Conservation (phyloP, 1,139 yeast species). For the Lodderomyces orthopsilosis region DNA sequence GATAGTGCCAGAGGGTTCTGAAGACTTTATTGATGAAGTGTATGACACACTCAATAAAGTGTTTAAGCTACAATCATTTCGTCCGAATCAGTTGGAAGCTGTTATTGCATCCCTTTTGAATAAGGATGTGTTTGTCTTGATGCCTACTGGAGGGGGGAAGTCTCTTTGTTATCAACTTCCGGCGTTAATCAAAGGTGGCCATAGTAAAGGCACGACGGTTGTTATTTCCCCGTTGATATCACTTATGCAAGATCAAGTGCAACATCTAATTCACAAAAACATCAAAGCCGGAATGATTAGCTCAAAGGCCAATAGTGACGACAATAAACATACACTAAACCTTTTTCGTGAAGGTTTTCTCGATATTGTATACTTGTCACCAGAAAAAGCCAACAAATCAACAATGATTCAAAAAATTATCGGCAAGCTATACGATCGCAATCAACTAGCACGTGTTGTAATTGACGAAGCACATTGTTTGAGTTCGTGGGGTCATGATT, state of each 20-base stretch:
- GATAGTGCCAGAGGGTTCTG: conserved; percentile 32
- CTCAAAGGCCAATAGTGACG: conserved; percentile 66
- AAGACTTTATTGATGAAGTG: conserved; percentile 53
- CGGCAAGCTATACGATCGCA: conserved; percentile 50
- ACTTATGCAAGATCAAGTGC: conserved; percentile 96
- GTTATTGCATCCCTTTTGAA: conserved; percentile 78
- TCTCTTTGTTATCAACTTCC: conserved; percentile 95
- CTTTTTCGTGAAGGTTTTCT: conserved; percentile 63
- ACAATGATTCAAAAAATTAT: conserved; percentile 67
- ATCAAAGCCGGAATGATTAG: conserved; percentile 88
- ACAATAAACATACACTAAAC: conserved; percentile 61
- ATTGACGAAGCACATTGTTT: conserved; percentile 99
- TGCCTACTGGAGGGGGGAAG: conserved; percentile 99
- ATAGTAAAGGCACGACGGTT: conserved; percentile 78
- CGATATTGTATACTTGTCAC: conserved; percentile 83
- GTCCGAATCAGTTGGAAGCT: conserved; percentile 86
- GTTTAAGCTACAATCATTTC: conserved; percentile 66
- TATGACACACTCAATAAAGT: conserved; percentile 50
- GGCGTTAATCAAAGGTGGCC: conserved; percentile 74
- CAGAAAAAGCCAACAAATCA: conserved; percentile 90
- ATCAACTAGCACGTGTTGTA: conserved; percentile 76
- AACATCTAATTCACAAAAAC: conserved; percentile 62
- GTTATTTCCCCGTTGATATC: conserved; percentile 95
- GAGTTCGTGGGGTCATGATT: conserved; percentile 99
- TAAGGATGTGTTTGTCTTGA: conserved; percentile 85